Evolutionary conservation across 2,329 filamentous ascomycete genomes (phyloP).

Genomic region (Fusarium sp.): DNA sequence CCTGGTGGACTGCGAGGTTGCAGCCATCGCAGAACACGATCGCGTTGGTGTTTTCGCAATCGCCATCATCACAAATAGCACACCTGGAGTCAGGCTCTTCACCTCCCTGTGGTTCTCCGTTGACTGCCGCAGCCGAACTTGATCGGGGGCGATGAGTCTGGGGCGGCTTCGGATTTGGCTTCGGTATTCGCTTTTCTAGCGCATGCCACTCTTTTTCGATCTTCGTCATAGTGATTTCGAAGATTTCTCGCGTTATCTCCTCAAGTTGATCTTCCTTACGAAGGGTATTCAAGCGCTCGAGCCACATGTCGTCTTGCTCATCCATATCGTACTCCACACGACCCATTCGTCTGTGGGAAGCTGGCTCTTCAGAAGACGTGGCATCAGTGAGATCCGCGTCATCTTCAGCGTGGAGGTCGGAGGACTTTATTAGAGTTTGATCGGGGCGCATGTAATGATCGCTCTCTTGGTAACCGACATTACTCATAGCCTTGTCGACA

Average conservation of each 20-base stretch:
- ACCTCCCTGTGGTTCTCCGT: conserved; percentile 83
- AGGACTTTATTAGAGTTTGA: conserved; percentile 73
- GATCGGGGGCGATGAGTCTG: conserved; percentile 94
- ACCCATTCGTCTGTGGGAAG: conserved; percentile 64
- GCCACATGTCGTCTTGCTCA: conserved; percentile 97
- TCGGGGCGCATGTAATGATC: conserved; percentile 87
- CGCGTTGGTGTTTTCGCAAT: conserved; percentile 98
- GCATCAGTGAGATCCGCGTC: conserved; percentile 61
- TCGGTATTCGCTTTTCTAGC: conserved; percentile 94
- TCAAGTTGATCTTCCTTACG: conserved; percentile 80
- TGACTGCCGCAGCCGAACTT: conserved; percentile 93
- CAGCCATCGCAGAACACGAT: conserved; percentile 99
- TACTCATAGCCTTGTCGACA: conserved; percentile 95
- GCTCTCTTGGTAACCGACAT: conserved; percentile 94
- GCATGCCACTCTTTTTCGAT: conserved; percentile 99
- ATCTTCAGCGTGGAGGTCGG: conserved; percentile 69
- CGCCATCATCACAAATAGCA: conserved; percentile 97
- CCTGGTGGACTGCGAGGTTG: conserved; percentile 96
- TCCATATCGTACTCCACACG: conserved; percentile 99
- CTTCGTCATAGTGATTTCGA: conserved; percentile 98
- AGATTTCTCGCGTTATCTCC: conserved; percentile 89
- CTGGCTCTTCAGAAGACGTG: conserved; percentile 46
- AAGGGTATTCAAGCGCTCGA: conserved; percentile 83
- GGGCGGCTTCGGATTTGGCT: conserved; percentile 94
- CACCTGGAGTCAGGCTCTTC: conserved; percentile 98